Conservation (phyloP, 1,139 yeast genomes). For the Lipomyces yarrowii region DNA sequence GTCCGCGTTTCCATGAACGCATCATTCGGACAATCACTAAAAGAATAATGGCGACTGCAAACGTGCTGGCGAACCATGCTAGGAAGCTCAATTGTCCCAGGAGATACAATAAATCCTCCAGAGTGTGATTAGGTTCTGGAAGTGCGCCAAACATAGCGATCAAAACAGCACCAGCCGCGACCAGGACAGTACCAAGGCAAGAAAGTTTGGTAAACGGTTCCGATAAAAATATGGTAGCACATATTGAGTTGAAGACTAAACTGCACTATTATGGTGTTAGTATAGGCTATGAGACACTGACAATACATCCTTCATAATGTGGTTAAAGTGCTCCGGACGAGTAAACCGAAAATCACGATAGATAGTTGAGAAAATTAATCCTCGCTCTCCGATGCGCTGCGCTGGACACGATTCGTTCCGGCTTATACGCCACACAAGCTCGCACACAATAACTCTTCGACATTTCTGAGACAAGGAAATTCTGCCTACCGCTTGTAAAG, state of each 20-base stretch:
- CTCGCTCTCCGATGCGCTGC: neutral
- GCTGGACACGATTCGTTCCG: neutral
- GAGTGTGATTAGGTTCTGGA: conserved; percentile 55
- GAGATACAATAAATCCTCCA: conserved; percentile 51
- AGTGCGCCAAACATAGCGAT: conserved; percentile 74
- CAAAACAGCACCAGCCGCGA: conserved; percentile 74
- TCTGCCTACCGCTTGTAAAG: conserved; percentile 67
- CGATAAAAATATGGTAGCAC: conserved; percentile 66
- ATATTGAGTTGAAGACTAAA: conserved; percentile 77
- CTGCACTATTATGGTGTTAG: conserved; percentile 47
- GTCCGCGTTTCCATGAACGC: conserved; percentile 34
- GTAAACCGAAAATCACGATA: neutral
- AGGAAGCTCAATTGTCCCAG: conserved; percentile 49
- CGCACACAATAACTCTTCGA: neutral
- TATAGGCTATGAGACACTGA: neutral
- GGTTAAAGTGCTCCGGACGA: neutral
- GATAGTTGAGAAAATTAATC: neutral
- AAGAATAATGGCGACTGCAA: conserved; percentile 38
- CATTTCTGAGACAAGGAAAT: neutral
- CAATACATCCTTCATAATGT: neutral
- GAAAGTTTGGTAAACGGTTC: conserved; percentile 67
- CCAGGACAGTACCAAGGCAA: conserved; percentile 65
- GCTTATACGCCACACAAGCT: neutral
- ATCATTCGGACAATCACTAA: conserved; percentile 36
- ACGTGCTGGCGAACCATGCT: conserved; percentile 48